phyloP scores from a whole-genome alignment of 164 flowering plant species.

The Akebia trifoliata region DNA sequence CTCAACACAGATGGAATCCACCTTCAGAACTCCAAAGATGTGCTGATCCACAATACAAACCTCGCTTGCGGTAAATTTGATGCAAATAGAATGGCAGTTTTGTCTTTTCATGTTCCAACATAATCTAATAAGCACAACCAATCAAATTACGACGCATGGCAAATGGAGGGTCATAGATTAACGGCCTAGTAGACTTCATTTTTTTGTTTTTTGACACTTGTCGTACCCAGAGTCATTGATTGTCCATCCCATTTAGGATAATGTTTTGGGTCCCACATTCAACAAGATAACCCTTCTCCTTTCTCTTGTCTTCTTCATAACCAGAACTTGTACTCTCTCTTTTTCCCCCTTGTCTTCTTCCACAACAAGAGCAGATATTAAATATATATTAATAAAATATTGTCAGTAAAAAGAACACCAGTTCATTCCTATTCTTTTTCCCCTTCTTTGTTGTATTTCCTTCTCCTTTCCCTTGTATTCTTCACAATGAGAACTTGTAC shows the following conservation, averaged over 20 bases:
- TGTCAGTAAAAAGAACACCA: too few species aligned
- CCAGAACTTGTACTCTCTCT: not conserved
- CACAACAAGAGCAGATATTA: not conserved
- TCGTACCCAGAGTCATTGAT: not conserved
- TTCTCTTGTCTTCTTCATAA: constrained; percentile 9
- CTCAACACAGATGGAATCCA: constrained; percentile 82
- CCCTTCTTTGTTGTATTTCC: too few species aligned
- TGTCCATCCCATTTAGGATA: constrained; percentile 4
- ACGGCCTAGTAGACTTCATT: not conserved
- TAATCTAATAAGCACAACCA: not conserved
- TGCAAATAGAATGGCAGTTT: not conserved
- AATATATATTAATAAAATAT: too few species aligned
- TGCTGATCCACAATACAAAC: constrained; percentile 32
- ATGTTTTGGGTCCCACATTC: not conserved
- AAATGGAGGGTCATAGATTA: too few species aligned
- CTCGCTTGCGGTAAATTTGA: constrained; percentile 53
- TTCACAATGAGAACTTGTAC: too few species aligned
- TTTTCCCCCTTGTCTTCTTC: not conserved
- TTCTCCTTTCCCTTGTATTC: too few species aligned
- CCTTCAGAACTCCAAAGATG: constrained; percentile 56
- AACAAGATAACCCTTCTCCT: not conserved
- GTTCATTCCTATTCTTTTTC: too few species aligned
- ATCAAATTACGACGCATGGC: not conserved
- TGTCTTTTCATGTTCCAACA: not conserved
- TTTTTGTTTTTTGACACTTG: not conserved